Conservation (phyloP, 2,329 filamentous ascomycete genomes). For the Phyllosticta capitalensis region DNA sequence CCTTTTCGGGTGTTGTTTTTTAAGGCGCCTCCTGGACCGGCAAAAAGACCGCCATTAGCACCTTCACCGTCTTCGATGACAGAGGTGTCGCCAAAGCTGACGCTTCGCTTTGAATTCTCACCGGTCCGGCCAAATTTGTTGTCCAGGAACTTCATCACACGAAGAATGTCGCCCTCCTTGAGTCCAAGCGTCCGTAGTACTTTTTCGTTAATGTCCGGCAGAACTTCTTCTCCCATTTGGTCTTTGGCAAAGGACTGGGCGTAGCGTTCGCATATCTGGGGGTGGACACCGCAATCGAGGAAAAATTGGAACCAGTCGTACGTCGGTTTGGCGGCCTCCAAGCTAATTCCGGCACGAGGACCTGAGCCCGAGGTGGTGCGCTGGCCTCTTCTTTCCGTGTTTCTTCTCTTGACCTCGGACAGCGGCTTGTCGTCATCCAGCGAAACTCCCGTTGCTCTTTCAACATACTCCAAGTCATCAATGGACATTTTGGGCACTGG, state of each 20-base stretch:
- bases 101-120: constrained; percentile 44
- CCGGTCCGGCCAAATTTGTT: constrained; percentile 61
- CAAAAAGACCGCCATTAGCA: constrained; percentile 65
- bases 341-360: constrained; percentile 47
- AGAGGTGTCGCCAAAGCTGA: constrained; percentile 43
- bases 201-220: constrained; percentile 78
- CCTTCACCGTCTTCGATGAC: constrained; percentile 48
- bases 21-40: constrained; percentile 80
- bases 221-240: constrained; percentile 88
- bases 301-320: constrained; percentile 99
- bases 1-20: constrained; percentile 93
- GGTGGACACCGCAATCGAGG: constrained; percentile 79
- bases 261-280: constrained; percentile 90
- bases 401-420: constrained; percentile 61
- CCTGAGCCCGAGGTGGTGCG: constrained; percentile 40
- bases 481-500: constrained; percentile 92
- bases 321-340: constrained; percentile 56
- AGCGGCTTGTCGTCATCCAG: constrained; percentile 87
- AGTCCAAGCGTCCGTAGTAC: constrained; percentile 82
- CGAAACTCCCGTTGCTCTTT: constrained; percentile 75
- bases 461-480: constrained; percentile 91
- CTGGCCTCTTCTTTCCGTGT: constrained; percentile 21
- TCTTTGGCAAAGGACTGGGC: constrained; percentile 81
- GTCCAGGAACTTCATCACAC: constrained; percentile 85
- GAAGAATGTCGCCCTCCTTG: constrained; percentile 91